Evolutionary conservation across 495 filamentous ascomycete genomes (phyloP).

Genomic region (Xanthoparmelia taractica): DNA sequence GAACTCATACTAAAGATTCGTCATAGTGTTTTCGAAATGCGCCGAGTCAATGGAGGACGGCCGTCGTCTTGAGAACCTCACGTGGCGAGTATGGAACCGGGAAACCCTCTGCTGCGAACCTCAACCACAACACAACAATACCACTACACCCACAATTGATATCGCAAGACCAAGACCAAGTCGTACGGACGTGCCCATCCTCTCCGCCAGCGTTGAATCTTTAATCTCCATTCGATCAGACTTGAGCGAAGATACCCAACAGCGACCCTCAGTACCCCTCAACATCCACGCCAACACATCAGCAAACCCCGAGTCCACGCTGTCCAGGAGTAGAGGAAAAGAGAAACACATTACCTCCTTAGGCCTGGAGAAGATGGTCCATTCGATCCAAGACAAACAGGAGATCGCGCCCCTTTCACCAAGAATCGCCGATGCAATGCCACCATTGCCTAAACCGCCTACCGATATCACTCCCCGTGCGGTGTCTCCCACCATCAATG

Average conservation of each 20-base stretch:
- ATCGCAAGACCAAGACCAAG: slow-evolving; percentile 39
- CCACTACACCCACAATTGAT: slow-evolving; percentile 37
- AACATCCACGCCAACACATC: slow-evolving; percentile 34
- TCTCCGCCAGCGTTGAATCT: slow-evolving; percentile 90
- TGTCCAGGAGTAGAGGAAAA: slow-evolving; percentile 55
- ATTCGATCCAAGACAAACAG: slow-evolving; percentile 75
- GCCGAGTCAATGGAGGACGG: slow-evolving; percentile 92
- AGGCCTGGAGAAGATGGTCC: slow-evolving; percentile 83
- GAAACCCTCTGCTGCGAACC: slow-evolving; percentile 92
- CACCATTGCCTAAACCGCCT: slow-evolving; percentile 43
- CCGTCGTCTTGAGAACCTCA: slow-evolving; percentile 85
- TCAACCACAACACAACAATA: slow-evolving; percentile 39
- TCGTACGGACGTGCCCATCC: slow-evolving; percentile 60
- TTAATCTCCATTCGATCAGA: slow-evolving; percentile 64
- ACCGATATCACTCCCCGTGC: slow-evolving; percentile 40
- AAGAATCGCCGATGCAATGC: slow-evolving; percentile 28
- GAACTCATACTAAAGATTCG: slow-evolving; percentile 13
- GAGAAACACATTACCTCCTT: slow-evolving; percentile 88
- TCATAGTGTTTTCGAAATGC: slow-evolving; percentile 84
- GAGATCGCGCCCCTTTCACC: slow-evolving; percentile 51
- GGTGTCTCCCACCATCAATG: slow-evolving; percentile 35
- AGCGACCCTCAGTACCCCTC: slow-evolving; percentile 41
- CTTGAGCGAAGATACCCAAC: slow-evolving; percentile 53
- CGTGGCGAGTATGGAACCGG: slow-evolving; percentile 91
- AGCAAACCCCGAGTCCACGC: slow-evolving; percentile 38